Conservation (phyloP, 306 rosid genomes). For the Lathyrus sativus region DNA sequence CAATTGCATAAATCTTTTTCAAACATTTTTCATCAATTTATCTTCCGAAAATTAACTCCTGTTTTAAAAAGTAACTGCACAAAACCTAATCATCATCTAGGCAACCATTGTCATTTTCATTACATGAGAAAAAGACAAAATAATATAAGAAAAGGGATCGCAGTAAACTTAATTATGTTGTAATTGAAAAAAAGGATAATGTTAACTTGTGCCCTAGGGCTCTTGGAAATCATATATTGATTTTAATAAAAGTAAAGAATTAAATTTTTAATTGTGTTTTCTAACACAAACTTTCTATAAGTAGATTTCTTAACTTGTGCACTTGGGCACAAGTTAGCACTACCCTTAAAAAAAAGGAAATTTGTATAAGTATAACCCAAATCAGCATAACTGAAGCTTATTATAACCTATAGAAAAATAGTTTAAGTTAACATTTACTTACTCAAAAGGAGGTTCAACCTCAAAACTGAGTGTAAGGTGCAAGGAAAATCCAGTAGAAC, state of each 20-base stretch:
- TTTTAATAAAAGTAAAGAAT: too few species aligned
- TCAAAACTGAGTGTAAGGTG: constrained; percentile 85
- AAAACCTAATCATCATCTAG: background rate
- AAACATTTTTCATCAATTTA: too few species aligned
- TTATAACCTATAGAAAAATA: constrained; percentile 19
- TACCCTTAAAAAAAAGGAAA: constrained; percentile 3
- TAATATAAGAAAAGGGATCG: constrained; percentile 5
- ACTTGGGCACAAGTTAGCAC: too few species aligned
- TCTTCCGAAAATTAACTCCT: too few species aligned
- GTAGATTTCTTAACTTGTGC: too few species aligned
- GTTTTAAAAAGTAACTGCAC: too few species aligned
- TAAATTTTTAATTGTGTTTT: too few species aligned
- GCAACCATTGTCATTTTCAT: constrained; percentile 29
- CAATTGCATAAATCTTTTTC: too few species aligned
- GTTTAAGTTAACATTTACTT: constrained; percentile 47
- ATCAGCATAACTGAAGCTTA: constrained; percentile 20
- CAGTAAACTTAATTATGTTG: constrained; percentile 21
- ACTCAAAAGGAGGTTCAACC: constrained; percentile 90
- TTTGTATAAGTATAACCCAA: constrained; percentile 3
- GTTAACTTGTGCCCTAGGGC: too few species aligned
- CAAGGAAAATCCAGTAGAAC: constrained; percentile 60
- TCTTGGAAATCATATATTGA: too few species aligned
- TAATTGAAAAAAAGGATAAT: background rate
- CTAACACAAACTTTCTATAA: too few species aligned
- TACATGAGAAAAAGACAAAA: background rate